Base-by-base conservation (phyloP, 148 eudicot species). In the Cornus controversa region DNA sequence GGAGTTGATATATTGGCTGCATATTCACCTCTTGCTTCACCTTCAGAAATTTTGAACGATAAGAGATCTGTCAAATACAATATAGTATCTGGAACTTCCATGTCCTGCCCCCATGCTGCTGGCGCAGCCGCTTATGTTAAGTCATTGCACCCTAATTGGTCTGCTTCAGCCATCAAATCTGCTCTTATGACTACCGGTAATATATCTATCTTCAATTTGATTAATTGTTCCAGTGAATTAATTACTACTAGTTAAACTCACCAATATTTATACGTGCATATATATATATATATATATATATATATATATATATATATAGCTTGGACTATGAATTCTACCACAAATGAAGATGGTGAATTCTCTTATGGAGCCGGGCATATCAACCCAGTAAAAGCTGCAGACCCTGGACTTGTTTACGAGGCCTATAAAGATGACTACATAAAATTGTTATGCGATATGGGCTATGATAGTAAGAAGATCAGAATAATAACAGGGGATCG, bases 71-170 rank as follows among this genome's bases (percentile, higher is more conserved):
- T 82, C 1, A 78, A 40, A 4, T 92, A 69, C 78, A 81, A 11
- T 24, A 42, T 92, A 0, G 1, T 87, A 26, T 86, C 93, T 0
- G 92, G 97, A 26, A 92, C 97, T 24, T 90, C 93, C 5, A 87
- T 92, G 92, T 34, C 92, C 29, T 90, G 92, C 67, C 97, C 97
- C 60, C 97, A 92, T 75, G 93, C 77, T 29, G 78, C 93, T 7
- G 92, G 89, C 16, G 91, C 82, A 7, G 92, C 83, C 62, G 92
- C 87, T 22, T 87, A 84, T 67, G 68, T 92, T 2, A 92, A 88
- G 64, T 80, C 90, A 5, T 29, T 83, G 15, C 92, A 90, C 72
- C 64, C 22, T n/a, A 2, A 0, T 1, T 58, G 64, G 64, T 58
- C 64, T 58, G 23, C 64, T 58, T 16, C 64, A 2, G 64, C 23